Base-by-base conservation (phyloP, 1,139 yeast genomes). In the Yamadazyma buinensis region DNA sequence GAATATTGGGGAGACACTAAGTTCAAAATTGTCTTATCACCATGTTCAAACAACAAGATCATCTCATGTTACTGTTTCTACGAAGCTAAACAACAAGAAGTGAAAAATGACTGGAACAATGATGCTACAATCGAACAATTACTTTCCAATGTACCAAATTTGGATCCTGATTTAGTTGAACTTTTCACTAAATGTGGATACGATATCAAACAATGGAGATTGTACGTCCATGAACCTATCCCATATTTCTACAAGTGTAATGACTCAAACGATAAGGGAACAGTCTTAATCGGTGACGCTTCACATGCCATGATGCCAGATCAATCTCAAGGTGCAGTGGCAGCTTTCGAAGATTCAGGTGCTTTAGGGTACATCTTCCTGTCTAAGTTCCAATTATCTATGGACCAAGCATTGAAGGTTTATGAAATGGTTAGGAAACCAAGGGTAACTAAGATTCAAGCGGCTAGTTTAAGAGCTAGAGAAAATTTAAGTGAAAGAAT, bases 271-370 rank as follows among this genome's bases (percentile, higher is more conserved):
- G 46, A 44, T 18, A 43, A 38, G 29, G 47, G 47, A 4, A 49
- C 60, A 17, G 57, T 55, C 14, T 46, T 62, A 21, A 32, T 63
- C 13, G 68, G 68, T n/a, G 71, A 63, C 44, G 58, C 67, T 2
- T 59, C 62, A 17, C 72, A 64, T 43, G 61, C 70, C 4, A 64
- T 64, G 40, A 48, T 64, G 42, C 69, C 71, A 5, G 64, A 64
- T 43, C 50, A 64, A 33, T 64, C 67, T 7, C 62, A 59, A 33
- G 71, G 71, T 13, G 70, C 70, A 10, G 64, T 64, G 3, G 64
- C 61, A 42, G 69, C 70, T 1, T 51, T 64, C 34, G 71, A 55
- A 41, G 60, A 55, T 38, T 47, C 54, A 6, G 58, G 56, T 10
- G 52, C 52, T 12, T 43, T 53, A 26, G 43, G 47, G 11, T 43